phyloP scores from a whole-genome alignment of 352 stramenopile species.

The Globisporangium apiculatum region DNA sequence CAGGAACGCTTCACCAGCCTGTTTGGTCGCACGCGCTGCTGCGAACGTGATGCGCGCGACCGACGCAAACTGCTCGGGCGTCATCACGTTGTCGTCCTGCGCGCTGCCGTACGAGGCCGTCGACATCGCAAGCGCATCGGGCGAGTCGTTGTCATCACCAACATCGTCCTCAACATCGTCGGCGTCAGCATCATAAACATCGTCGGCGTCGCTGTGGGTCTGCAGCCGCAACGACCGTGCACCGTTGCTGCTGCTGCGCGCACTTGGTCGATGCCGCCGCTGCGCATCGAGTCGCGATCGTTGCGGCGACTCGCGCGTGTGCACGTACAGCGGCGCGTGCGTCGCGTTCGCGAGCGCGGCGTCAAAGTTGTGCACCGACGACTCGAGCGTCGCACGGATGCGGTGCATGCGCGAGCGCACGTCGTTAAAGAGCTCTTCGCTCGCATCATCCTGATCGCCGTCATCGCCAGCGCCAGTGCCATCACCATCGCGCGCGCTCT shows the following conservation, averaged over 20 bases:
- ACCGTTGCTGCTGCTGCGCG: background rate
- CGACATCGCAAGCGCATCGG: background rate
- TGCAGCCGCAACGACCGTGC: background rate
- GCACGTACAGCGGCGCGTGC: constrained; percentile 14
- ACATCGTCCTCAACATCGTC: background rate
- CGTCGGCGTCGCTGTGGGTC: background rate
- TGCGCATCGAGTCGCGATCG: background rate
- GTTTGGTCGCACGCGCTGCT: constrained; percentile 7
- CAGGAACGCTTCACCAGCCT: constrained; percentile 45
- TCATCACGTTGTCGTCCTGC: constrained; percentile 25
- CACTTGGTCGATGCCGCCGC: constrained; percentile 2
- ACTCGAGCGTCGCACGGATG: constrained; percentile 42
- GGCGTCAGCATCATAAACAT: constrained; percentile 1
- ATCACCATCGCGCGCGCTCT: constrained; percentile 25
- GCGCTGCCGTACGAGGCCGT: constrained; percentile 1
- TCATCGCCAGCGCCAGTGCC: constrained; percentile 19
- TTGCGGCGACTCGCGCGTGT: background rate
- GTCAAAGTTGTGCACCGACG: constrained; percentile 38
- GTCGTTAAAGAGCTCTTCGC: constrained; percentile 40
- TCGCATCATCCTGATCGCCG: constrained; percentile 13
- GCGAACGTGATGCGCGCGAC: constrained; percentile 61
- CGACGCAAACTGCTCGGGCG: constrained; percentile 43
- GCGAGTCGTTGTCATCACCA: background rate
- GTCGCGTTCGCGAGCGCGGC: constrained; percentile 35
- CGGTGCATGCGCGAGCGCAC: constrained; percentile 50